Conservation (phyloP, 2,329 filamentous ascomycete species). For the Diaporthe humulicola region DNA sequence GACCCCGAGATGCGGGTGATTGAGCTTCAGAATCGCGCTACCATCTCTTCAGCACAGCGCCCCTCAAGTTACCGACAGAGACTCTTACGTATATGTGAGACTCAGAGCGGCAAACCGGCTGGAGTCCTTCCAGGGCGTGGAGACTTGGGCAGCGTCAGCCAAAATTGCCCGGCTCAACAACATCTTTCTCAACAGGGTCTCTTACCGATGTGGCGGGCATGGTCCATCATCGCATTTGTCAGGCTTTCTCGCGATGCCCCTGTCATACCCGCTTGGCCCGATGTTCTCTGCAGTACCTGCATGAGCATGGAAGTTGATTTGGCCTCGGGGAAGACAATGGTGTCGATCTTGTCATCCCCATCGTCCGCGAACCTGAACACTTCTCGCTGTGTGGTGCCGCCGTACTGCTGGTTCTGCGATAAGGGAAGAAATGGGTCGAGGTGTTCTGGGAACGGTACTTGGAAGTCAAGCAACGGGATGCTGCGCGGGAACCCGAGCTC, state of each 20-base stretch:
- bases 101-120: conserved; percentile 45
- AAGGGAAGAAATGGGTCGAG: conserved; percentile 44
- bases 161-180: conserved; percentile 30
- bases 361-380: conserved; percentile 42
- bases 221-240: conserved; percentile 22
- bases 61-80: conserved; percentile 26
- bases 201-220: conserved; percentile 24
- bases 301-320: conserved; percentile 46
- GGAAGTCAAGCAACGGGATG: conserved; percentile 39
- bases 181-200: conserved; percentile 8
- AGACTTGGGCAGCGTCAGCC: conserved; percentile 27
- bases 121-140: conserved; percentile 43
- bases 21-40: conserved; percentile 48
- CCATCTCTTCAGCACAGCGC: conserved; percentile 38
- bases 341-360: conserved; percentile 44
- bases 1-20: conserved; percentile 44
- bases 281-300: conserved; percentile 43
- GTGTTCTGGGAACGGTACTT: conserved; percentile 45
- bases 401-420: conserved; percentile 35
- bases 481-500: conserved; percentile 46
- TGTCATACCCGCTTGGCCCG: conserved; percentile 24
- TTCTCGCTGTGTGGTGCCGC: conserved; percentile 26
- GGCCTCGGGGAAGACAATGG: conserved; percentile 46
- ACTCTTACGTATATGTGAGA: conserved; percentile 47
- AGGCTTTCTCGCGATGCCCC: conserved; percentile 7